Conservation (phyloP, 371 early-diverging fungal genomes). For the Mortierella sp. region DNA sequence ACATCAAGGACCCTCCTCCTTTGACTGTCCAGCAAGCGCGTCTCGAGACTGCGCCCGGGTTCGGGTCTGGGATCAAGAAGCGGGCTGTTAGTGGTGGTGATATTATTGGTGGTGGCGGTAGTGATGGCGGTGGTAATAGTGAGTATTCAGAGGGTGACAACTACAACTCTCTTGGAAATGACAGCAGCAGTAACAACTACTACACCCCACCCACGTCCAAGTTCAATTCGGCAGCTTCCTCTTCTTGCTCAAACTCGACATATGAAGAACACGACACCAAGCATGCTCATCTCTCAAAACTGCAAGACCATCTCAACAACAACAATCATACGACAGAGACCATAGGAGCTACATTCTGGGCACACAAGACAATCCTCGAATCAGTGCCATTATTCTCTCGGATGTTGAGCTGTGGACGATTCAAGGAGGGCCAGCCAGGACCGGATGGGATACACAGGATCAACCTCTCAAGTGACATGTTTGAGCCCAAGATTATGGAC, state of each 20-base stretch:
- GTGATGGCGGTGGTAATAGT: not conserved
- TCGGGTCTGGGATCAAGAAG: not conserved
- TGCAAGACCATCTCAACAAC: not conserved
- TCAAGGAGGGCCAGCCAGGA: conserved; percentile 28
- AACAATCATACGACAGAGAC: not conserved
- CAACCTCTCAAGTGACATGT: conserved; percentile 37
- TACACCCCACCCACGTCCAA: not conserved
- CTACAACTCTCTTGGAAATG: not conserved
- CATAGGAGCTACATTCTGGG: conserved; percentile 10
- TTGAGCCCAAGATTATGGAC: conserved; percentile 40
- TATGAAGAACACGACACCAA: not conserved
- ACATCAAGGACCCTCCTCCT: conserved; percentile 13
- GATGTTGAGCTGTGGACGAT: conserved; percentile 36
- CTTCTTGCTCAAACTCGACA: not conserved
- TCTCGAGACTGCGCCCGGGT: not conserved
- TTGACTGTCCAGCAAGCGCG: not conserved
- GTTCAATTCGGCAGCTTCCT: not conserved
- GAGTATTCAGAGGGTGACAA: not conserved
- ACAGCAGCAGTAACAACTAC: not conserved
- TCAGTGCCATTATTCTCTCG: conserved; percentile 34
- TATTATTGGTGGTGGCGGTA: not conserved
- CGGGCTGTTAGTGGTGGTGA: not conserved
- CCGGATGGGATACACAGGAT: conserved; percentile 19
- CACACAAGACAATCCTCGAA: conserved; percentile 45
- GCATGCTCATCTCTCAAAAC: not conserved